Base-by-base conservation (phyloP, 495 filamentous ascomycete genomes). In the Haplographium delicatum region DNA sequence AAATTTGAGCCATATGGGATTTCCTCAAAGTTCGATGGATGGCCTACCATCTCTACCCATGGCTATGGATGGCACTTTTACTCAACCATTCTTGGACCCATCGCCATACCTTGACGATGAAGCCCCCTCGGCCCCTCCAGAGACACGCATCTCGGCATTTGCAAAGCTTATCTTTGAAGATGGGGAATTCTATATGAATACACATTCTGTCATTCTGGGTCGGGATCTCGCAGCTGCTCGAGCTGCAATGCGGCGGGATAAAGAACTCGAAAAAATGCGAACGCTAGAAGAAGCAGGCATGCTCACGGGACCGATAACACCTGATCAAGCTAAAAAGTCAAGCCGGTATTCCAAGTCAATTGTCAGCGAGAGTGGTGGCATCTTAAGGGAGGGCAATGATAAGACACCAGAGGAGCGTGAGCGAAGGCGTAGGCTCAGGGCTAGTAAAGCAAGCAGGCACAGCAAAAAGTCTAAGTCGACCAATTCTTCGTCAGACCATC, bases 171-270 rank as follows among this genome's bases (percentile, higher is more conserved):
- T 80, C 55, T 86, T 88, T 62, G 71, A 76, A 28, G 84, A 88
- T 66, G 83, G 83, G 11, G 74, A 82, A 59, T 88, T 84, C 61
- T 86, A 85, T 61, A 80, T 85, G 71, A 85, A 78, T 44, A 85
- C 83, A 8, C 80, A 81, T 56, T 73, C 72, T 1, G 74, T 87
- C 22, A 75, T 79, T 16, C 68, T 88, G 19, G 84, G 84, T 39
- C 80, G 84, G 54, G 81, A 87, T 66, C 66, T 81, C 34, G 68
- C 69, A 41, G 78, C 79, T 13, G 70, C 73, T 4, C 69, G 74
- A 35, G 70, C 72, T 23, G 78, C 77, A 20, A 64, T 69, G 46
- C 70, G 75, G 37, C 70, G 70, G 48, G 58, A 53, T 16, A 24
- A 35, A 18, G 34, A 35, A 16, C 71, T 57, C 50, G 50, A 50